These are phyloP conservation scores for Calycina herbarum DNA, from an alignment of 2,329 filamentous ascomycete species.

Conservation along the genomic window DNA sequence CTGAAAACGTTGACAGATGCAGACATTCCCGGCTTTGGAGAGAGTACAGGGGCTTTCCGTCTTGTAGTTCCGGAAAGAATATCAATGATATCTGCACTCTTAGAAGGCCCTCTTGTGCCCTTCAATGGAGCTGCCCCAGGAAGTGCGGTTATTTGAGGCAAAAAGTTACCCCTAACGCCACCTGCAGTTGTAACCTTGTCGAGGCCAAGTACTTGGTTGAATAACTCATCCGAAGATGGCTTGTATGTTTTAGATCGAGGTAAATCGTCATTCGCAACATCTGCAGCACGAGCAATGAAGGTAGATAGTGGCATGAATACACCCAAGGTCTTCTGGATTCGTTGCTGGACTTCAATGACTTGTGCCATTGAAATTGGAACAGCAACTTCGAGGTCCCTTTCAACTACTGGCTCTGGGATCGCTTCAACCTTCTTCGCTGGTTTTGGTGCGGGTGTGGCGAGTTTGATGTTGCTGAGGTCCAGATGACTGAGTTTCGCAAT, in stretches of 20 bases:
- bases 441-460: constrained; percentile 52
- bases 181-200: constrained; percentile 50
- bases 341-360: constrained; percentile 78
- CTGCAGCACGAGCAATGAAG: constrained; percentile 81
- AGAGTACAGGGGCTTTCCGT: constrained; percentile 23
- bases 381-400: constrained; percentile 59
- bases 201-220: constrained; percentile 82
- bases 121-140: constrained; percentile 44
- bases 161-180: constrained; percentile 62
- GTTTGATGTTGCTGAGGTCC: constrained; percentile 93
- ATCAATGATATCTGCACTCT: constrained; percentile 77
- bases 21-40: constrained; percentile 46
- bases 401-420: constrained; percentile 44
- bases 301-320: constrained; percentile 80
- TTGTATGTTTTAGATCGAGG: constrained; percentile 64
- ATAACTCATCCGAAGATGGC: constrained; percentile 78
- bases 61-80: constrained; percentile 59
- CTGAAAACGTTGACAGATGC: constrained; percentile 75
- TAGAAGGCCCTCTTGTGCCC: constrained; percentile 40
- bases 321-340: constrained; percentile 74
- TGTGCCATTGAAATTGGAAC: constrained; percentile 76
- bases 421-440: constrained; percentile 42
- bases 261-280: constrained; percentile 84
- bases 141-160: constrained; percentile 68
- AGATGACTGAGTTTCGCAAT: constrained; percentile 79